Conservation (phyloP, 139 green algal genomes). For the Picochlorum sp. region DNA sequence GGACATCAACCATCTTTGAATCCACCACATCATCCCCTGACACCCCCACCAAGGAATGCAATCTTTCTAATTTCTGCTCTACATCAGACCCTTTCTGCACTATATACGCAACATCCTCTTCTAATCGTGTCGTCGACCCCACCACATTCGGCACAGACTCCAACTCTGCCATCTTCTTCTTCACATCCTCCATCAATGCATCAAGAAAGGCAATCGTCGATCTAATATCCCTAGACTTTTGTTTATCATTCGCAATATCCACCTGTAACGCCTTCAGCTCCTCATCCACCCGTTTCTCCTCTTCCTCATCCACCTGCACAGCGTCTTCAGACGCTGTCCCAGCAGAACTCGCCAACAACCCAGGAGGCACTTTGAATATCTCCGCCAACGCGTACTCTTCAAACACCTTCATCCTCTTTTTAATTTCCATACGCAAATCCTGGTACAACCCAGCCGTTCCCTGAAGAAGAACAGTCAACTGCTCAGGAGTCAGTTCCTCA, state of each 20-base stretch:
- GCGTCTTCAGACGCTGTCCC: not conserved
- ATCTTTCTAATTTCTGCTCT: not conserved
- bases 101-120: slow-evolving; percentile 28
- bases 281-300: slow-evolving; percentile 19
- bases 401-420: slow-evolving; percentile 22
- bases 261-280: slow-evolving; percentile 12
- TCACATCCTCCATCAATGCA: not conserved
- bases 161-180: slow-evolving; percentile 9
- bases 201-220: slow-evolving; percentile 1
- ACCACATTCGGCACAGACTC: slow-evolving; percentile 11
- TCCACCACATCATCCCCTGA: not conserved
- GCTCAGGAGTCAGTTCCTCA: slow-evolving; percentile 12
- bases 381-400: slow-evolving; percentile 28
- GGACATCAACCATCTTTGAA: slow-evolving; percentile 1
- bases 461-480: slow-evolving; percentile 17
- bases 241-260: slow-evolving; percentile 16
- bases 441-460: slow-evolving; percentile 22
- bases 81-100: slow-evolving; percentile 12
- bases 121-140: slow-evolving; percentile 31
- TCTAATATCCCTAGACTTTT: not conserved
- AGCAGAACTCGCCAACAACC: slow-evolving; percentile 13
- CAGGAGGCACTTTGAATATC: slow-evolving; percentile 27
- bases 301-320: slow-evolving; percentile 7
- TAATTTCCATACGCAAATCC: slow-evolving; percentile 7
- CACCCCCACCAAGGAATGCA: slow-evolving; percentile 3